phyloP scores from a whole-genome alignment of 2,329 filamentous ascomycete genomes.

The Alternaria dauci region DNA sequence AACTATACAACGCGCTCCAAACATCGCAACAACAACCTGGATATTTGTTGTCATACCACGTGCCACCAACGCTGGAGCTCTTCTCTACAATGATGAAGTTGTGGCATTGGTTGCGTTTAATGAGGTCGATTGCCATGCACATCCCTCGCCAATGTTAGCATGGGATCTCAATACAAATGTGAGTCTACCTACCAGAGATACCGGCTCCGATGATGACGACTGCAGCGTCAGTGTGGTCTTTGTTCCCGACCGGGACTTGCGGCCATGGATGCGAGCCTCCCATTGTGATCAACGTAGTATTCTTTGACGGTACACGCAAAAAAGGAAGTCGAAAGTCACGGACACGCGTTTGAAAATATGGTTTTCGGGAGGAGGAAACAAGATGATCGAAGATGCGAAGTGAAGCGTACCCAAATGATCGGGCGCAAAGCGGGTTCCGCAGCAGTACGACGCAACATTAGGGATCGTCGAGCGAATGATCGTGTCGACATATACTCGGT shows the following conservation, averaged over 20 bases:
- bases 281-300: conserved; percentile 39
- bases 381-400: not conserved
- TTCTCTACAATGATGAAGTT: conserved; percentile 68
- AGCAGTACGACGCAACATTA: not conserved
- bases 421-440: not conserved
- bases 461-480: conserved; percentile 1
- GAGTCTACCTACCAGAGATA: conserved; percentile 55
- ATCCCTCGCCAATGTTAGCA: conserved; percentile 51
- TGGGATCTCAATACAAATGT: not conserved
- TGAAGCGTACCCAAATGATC: not conserved
- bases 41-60: conserved; percentile 65
- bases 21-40: conserved; percentile 66
- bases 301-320: not conserved
- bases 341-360: not conserved
- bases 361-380: not conserved
- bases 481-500: not conserved
- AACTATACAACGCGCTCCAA: conserved; percentile 65
- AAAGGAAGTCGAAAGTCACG: not conserved
- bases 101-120: conserved; percentile 60
- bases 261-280: conserved; percentile 56
- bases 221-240: conserved; percentile 60
- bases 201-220: conserved; percentile 67
- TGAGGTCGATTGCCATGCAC: conserved; percentile 66
- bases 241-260: conserved; percentile 58
- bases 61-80: conserved; percentile 62